Percentiles rank a stretch among this genome's conserved stretches.
phyloP scores from a whole-genome alignment of 1,139 yeast species.

The Yamadazyma membranifaciens region DNA sequence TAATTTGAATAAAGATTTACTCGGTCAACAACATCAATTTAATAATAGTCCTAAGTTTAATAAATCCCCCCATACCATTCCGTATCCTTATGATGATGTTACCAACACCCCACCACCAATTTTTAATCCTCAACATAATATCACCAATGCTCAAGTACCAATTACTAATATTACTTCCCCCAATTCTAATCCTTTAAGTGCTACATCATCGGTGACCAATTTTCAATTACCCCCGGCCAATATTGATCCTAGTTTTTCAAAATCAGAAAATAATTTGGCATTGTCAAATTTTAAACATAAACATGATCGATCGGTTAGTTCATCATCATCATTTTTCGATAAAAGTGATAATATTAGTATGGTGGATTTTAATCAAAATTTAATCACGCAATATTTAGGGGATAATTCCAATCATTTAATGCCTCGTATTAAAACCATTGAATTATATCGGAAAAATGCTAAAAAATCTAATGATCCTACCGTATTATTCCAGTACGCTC shows the following conservation, averaged over 20 bases:
- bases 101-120: conserved; percentile 21
- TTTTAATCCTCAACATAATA: conserved; percentile 1
- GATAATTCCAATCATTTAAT: conserved; percentile 51
- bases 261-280: conserved; percentile 30
- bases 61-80: conserved; percentile 5
- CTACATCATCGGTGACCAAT: conserved; percentile 41
- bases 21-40: conserved; percentile 4
- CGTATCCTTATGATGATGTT: conserved; percentile 13
- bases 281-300: conserved; percentile 20
- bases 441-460: conserved; percentile 82
- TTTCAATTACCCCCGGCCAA: conserved; percentile 22
- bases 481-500: conserved; percentile 86
- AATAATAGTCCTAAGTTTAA: background rate
- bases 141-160: background rate
- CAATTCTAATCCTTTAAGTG: conserved; percentile 31
- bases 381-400: conserved; percentile 54
- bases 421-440: conserved; percentile 84
- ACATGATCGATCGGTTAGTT: conserved; percentile 41
- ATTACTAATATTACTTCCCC: conserved; percentile 22
- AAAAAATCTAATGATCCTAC: conserved; percentile 82
- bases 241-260: conserved; percentile 15
- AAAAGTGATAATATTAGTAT: conserved; percentile 36
- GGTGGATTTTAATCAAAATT: conserved; percentile 42
- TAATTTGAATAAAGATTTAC: background rate
- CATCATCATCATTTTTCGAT: conserved; percentile 38